Percentiles rank a stretch among this genome's conserved stretches.
phyloP scores from a whole-genome alignment of 306 rosid species.

The Benincasa hispida region DNA sequence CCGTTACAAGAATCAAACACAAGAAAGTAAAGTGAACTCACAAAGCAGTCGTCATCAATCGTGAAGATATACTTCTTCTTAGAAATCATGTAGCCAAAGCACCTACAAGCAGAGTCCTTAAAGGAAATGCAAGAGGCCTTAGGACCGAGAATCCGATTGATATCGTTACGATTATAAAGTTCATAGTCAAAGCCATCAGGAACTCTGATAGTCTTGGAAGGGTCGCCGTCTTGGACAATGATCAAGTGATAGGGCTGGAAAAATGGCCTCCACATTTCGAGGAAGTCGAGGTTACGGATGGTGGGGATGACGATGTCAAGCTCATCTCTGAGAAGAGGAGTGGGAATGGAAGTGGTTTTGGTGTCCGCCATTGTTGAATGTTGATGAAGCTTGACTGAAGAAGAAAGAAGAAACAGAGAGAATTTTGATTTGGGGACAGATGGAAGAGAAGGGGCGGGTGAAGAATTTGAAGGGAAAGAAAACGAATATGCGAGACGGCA shows the following conservation, averaged over 20 bases:
- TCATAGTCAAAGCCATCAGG: slow-evolving; percentile 62
- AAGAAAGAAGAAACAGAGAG: background rate
- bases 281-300: slow-evolving; percentile 61
- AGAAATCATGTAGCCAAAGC: slow-evolving; percentile 61
- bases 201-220: slow-evolving; percentile 44
- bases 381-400: too few species aligned
- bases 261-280: slow-evolving; percentile 70
- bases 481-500: background rate
- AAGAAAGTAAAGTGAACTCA: slow-evolving; percentile 14
- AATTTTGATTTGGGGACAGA: background rate
- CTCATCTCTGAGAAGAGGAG: slow-evolving; percentile 48
- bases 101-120: slow-evolving; percentile 81
- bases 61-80: slow-evolving; percentile 81
- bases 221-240: slow-evolving; percentile 84
- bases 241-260: slow-evolving; percentile 60
- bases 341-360: slow-evolving; percentile 19
- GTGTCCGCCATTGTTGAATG: slow-evolving; percentile 16
- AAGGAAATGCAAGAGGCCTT: slow-evolving; percentile 65
- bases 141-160: slow-evolving; percentile 46
- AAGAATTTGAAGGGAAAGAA: background rate
- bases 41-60: slow-evolving; percentile 85
- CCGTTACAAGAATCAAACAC: background rate
- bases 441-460: background rate
- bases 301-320: slow-evolving; percentile 81
- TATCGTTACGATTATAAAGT: slow-evolving; percentile 54